These are phyloP conservation scores for Aspergillus intermedius DNA, from an alignment of 2,329 filamentous ascomycete species.

Conservation along the genomic window DNA sequence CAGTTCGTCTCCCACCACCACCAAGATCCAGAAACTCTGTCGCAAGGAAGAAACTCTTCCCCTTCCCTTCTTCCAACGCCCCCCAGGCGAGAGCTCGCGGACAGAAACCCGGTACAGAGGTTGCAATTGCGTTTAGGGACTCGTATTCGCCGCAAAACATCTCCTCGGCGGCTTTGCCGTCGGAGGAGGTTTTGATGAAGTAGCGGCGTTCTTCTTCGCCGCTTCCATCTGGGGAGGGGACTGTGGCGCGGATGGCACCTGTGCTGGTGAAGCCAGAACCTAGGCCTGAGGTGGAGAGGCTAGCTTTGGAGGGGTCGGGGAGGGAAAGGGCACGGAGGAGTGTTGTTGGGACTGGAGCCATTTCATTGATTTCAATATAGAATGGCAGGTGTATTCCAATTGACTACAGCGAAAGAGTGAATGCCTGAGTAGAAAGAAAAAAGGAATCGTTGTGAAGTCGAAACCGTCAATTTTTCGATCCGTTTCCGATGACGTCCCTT, in stretches of 20 bases:
- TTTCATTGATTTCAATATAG: conserved; percentile 5
- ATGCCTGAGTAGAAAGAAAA: neutral
- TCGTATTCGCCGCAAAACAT: conserved; percentile 64
- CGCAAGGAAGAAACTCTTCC: conserved; percentile 48
- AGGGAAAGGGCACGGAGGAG: conserved; percentile 35
- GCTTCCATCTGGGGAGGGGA: conserved; percentile 14
- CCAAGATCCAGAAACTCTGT: conserved; percentile 75
- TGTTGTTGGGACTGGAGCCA: conserved; percentile 26
- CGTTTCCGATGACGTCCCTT: conserved; percentile 15
- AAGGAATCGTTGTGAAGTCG: neutral
- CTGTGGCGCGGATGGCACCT: conserved; percentile 31
- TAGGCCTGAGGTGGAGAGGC: conserved; percentile 31
- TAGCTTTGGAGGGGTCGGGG: conserved; percentile 27
- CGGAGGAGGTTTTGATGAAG: conserved; percentile 36
- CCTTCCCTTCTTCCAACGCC: conserved; percentile 40
- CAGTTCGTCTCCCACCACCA: conserved; percentile 42
- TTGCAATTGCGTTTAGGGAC: conserved; percentile 75
- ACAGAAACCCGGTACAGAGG: conserved; percentile 65
- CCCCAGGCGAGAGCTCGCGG: conserved; percentile 71
- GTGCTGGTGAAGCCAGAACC: conserved; percentile 42
- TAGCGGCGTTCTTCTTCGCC: conserved; percentile 25
- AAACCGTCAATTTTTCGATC: neutral
- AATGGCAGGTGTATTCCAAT: neutral
- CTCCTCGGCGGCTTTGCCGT: conserved; percentile 27
- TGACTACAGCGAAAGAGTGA: no score